Base-by-base conservation (phyloP, 2,329 filamentous ascomycete species). In the Ascosphaera apis region DNA sequence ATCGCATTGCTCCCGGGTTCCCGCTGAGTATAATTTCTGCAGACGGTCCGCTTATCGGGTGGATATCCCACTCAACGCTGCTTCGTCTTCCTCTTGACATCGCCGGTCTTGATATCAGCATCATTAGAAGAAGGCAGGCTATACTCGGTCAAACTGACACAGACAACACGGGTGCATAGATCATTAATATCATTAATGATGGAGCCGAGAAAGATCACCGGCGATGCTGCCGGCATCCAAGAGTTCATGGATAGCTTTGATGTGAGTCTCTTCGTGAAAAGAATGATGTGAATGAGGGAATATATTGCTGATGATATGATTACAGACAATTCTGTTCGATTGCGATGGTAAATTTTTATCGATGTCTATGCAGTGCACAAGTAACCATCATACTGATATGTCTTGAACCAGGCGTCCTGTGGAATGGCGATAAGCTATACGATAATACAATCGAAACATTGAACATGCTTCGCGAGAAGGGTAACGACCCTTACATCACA, bases 391-490 rank as follows among this genome's bases (percentile, higher is more conserved):
- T 25, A 6, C 21, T 11, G 5, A 11, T 6, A 5, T 25, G 6
- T 25, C 6, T 11, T 6, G 11, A 25, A 6, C 21, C 21, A 91
- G 84, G 86, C 51, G 88, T 98, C 27, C 64, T 98, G 40, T 98
- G 88, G 88, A 92, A 84, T 12, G 88, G 88, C 35, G 82, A 93
- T 51, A 76, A 86, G 52, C 63, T 91, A 8, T 93, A 88, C 46
- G 75, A 81, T 11, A 78, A 77, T 36, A 75, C 83, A 3, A 76
- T 80, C 3, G 82, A 93, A 57, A 91, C 83, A 0, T 60, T 98
- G 27, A 69, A 82, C 41, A 65, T 91, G 57, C 62, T 98, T 42
- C 75, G 81, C 49, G 75, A 71, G 39, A 78, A 72, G 71, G 82
- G 83, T 84, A 49, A 35, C 38, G 31, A 13, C 8, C n/a, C 4